Evolutionary conservation across 2,329 filamentous ascomycete species (phyloP), one percentile per base, ranked within the genome.

Genomic region (Conoideocrella luteorostrata): DNA sequence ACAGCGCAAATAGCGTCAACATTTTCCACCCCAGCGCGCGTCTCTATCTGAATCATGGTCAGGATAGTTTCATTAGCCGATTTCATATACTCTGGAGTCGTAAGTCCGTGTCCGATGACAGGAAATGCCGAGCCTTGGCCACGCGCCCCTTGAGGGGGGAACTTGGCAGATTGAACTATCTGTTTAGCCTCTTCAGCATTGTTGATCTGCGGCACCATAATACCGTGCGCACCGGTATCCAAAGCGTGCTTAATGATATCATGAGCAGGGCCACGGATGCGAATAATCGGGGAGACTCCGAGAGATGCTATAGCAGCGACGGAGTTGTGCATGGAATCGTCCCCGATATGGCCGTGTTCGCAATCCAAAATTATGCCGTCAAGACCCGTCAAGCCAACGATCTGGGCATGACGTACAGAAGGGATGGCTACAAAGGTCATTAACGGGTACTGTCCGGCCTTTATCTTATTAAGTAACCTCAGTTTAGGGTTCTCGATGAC

Each of bases 361-460:
- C 67, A 68, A 46, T 70, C 71, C 39, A 72, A 61, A 39, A 72
- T 68, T 35, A 75, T 65, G 41, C 68, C 44, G 17, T 74, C 71
- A 10, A 75, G 54, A 7, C 70, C 71, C 2, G 71, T 72, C 36
- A 67, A 55, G 7, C 71, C 65, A 9, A 75, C 66, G 12, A 75
- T 67, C 45, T 75, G 72, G 26, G 72, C 71, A 46, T 61, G 56
- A 29, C 72, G 66, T 1, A 72, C 59, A 1, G 68, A 71, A 3
- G 68, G 68, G 9, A 75, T 59, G 22, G 64, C 70, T 54, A 74
- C 58, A 51, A 75, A 75, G 3, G 71, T 74, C 67, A 72, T 65
- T 3, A 73, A 45, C 5, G 70, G 69, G 44, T 59, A 67, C 18
- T 63, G 58, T 20, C 59, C 60, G 12, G 58, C 50, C 43, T 56